Base-by-base conservation (phyloP, 169 alveolate genomes). In the Cryptosporidium xiaoi region DNA sequence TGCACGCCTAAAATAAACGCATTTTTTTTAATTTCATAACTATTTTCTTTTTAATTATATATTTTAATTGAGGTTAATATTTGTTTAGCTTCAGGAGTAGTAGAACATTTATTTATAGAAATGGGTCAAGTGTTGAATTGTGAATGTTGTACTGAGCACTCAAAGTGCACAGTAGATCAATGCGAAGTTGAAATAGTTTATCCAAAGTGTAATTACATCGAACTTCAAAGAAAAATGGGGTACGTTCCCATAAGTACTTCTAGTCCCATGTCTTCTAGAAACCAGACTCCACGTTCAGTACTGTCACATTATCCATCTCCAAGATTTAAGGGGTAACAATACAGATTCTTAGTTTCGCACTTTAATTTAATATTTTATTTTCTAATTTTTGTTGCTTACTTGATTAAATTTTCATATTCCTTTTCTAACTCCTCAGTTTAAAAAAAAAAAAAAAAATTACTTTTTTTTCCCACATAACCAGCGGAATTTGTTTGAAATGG, bases 251-350 rank as follows among this genome's bases (percentile, higher is more conserved):
- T 77, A 31, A 60, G n/a, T 29, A 60, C 87, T 58, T 60, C 46
- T 34, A 77, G 77, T 51, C 87, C 71, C 20, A 60, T 77, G 87
- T 60, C 87, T 13, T 77, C 87, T 31, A 60, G 71, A 18, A 56
- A 77, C 34, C 69, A 77, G 18, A 77, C 87, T n/a, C 87, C 87
- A 46, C 40, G 87, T 0, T 77, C 87, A 60, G 40, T 60, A 3
- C 29, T 60, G 44, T 77, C 87, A 29, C 48, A 60, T 60, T 60
- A 58, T 40, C 51, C 24, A 29, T 77, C 87, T 16, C 87, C 87
- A 16, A 58, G 87, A 44, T 56, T 20, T 3, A 40, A 60, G 31
- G 66, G 48, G 44, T 12, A 27, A 55, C 2, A 4, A 7, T 0
- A 40, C 48, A 1, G 48, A 1, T 40, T 40, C 48, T 40, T 40